These are phyloP conservation scores for Daedalea quercina DNA, from an alignment of 768 basidiomycete genomes.

Conservation along the genomic window DNA sequence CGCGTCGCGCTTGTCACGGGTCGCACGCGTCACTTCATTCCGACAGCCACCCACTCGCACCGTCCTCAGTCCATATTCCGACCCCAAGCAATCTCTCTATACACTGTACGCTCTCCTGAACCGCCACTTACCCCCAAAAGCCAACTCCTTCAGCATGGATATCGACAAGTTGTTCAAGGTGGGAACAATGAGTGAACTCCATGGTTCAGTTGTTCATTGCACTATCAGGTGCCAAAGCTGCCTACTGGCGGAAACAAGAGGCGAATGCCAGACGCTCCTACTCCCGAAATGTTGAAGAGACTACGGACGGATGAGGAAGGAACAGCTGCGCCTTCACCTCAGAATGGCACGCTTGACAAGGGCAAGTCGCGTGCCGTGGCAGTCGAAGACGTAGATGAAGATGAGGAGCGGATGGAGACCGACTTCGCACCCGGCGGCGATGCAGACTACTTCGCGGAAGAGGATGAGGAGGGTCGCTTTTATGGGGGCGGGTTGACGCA, in stretches of 20 bases:
- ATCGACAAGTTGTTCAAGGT: conserved; percentile 48
- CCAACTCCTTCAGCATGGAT: conserved; percentile 28
- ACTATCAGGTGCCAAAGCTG: conserved; percentile 55
- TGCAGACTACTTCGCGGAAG: conserved; percentile 85
- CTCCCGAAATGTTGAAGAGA: conserved; percentile 78
- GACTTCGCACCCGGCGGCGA: conserved; percentile 82
- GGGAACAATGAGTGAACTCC: not conserved
- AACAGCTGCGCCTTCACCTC: conserved; percentile 4
- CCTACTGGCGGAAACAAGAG: conserved; percentile 61
- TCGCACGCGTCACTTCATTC: not conserved
- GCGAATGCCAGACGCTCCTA: conserved; percentile 69
- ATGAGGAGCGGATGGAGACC: conserved; percentile 25
- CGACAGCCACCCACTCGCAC: not conserved
- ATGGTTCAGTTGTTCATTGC: not conserved
- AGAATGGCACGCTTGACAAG: conserved; percentile 12
- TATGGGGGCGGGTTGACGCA: conserved; percentile 90
- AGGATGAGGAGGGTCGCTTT: conserved; percentile 89
- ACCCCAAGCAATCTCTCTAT: too few species aligned
- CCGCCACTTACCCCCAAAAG: too few species aligned
- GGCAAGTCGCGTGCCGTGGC: conserved; percentile 37
- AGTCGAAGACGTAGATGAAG: conserved; percentile 60
- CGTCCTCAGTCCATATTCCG: not conserved
- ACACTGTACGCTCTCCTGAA: too few species aligned
- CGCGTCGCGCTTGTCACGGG: conserved; percentile 3
- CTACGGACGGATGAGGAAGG: conserved; percentile 48